Percentiles rank a stretch among this genome's conserved stretches.
Conservation (phyloP, 495 filamentous ascomycete genomes). For the Glonium stellatum region DNA sequence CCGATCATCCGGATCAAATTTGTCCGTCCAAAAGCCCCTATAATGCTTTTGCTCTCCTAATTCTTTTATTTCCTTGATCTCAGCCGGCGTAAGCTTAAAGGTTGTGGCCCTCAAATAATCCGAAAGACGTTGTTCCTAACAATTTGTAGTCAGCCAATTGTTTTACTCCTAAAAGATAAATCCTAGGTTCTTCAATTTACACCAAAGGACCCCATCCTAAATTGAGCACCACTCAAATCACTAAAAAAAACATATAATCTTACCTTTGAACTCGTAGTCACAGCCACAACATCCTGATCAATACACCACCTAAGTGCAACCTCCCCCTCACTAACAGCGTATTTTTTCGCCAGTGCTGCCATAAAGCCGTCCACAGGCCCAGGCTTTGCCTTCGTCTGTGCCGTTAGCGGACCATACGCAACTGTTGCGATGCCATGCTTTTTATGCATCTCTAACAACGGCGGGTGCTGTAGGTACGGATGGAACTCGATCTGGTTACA, state of each 20-base stretch:
- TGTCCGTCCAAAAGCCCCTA: slow-evolving; percentile 59
- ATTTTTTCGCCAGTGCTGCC: slow-evolving; percentile 60
- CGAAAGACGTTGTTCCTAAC: slow-evolving; percentile 53
- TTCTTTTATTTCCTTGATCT: slow-evolving; percentile 58
- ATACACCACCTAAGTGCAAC: slow-evolving; percentile 70
- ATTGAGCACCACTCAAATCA: not conserved
- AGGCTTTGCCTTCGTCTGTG: slow-evolving; percentile 55
- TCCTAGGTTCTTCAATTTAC: not conserved
- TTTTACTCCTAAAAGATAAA: not conserved
- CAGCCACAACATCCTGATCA: slow-evolving; percentile 67
- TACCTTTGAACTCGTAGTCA: slow-evolving; percentile 70
- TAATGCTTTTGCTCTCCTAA: slow-evolving; percentile 61
- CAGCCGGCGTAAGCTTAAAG: slow-evolving; percentile 65
- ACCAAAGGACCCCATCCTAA: not conserved
- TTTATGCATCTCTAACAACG: slow-evolving; percentile 58
- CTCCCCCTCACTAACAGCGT: slow-evolving; percentile 63
- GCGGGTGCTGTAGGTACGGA: slow-evolving; percentile 72
- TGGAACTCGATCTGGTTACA: slow-evolving; percentile 90
- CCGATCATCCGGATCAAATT: slow-evolving; percentile 55
- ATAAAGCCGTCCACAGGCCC: slow-evolving; percentile 64
- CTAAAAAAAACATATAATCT: not conserved
- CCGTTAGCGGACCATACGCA: slow-evolving; percentile 63
- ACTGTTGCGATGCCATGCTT: slow-evolving; percentile 60
- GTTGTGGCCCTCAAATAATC: slow-evolving; percentile 55
- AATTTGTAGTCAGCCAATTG: not conserved